phyloP scores from a whole-genome alignment of 257 asterid species.

The Thymus quinquecostatus region DNA sequence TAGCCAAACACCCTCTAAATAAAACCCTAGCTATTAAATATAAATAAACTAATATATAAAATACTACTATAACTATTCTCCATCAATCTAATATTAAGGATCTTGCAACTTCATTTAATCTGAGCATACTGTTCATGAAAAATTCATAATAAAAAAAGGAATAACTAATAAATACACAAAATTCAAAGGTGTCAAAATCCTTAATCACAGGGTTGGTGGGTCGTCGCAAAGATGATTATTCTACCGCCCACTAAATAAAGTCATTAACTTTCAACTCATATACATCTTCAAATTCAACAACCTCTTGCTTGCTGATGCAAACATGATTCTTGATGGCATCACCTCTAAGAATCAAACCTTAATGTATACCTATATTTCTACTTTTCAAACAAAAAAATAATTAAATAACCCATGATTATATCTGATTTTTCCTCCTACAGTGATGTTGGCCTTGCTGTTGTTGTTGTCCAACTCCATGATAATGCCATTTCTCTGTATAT shows the following conservation, averaged over 20 bases:
- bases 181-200: conserved; percentile 1
- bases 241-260: conserved; percentile 29
- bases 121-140: background rate
- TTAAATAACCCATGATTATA: background rate
- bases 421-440: conserved; percentile 22
- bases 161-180: background rate
- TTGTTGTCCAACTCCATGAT: conserved; percentile 13
- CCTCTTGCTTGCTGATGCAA: conserved; percentile 16
- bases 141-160: background rate
- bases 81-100: too few relatives aligned
- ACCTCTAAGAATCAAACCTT: conserved; percentile 14
- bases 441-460: conserved; percentile 8
- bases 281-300: background rate
- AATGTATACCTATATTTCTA: background rate
- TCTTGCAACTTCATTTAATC: background rate
- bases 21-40: too few relatives aligned
- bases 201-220: conserved; percentile 19
- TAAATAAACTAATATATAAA: too few relatives aligned
- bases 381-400: conserved; percentile 3
- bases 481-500: conserved; percentile 16
- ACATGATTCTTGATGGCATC: conserved; percentile 38
- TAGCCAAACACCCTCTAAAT: too few relatives aligned
- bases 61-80: too few relatives aligned
- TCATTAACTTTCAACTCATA: conserved; percentile 3
- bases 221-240: conserved; percentile 14